phyloP scores from a whole-genome alignment of 495 filamentous ascomycete species.

The Hyaloscypha bicolor region DNA sequence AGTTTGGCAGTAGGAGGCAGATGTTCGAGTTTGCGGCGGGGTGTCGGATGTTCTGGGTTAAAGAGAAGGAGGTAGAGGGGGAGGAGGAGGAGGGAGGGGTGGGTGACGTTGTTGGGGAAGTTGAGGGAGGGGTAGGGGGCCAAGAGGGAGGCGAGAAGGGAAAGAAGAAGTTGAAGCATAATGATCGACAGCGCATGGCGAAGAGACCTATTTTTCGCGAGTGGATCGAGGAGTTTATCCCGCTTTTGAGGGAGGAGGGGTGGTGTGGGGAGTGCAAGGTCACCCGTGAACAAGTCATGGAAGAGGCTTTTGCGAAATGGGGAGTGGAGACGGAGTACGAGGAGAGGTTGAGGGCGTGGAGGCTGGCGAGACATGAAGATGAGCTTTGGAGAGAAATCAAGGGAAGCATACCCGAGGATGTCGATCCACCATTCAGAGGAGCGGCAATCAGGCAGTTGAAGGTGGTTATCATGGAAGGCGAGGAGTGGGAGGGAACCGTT shows the following conservation, averaged over 20 bases:
- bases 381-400: constrained; percentile 29
- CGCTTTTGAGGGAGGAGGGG: constrained; percentile 28
- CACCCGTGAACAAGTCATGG: constrained; percentile 26
- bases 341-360: constrained; percentile 25
- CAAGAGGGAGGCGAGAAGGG: constrained; percentile 36
- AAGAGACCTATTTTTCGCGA: constrained; percentile 48
- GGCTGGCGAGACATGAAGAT: constrained; percentile 23
- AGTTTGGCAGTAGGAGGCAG: constrained; percentile 52
- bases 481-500: constrained; percentile 35
- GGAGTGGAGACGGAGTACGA: constrained; percentile 36
- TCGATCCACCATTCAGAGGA: constrained; percentile 24
- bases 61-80: constrained; percentile 17
- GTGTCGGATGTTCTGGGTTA: constrained; percentile 56
- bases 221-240: constrained; percentile 60
- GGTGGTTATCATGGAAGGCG: constrained; percentile 33
- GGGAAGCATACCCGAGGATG: constrained; percentile 34
- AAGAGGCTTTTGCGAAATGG: constrained; percentile 29
- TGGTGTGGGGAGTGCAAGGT: background rate
- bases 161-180: constrained; percentile 48
- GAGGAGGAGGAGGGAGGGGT: constrained; percentile 20
- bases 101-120: constrained; percentile 23
- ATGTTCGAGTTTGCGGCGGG: constrained; percentile 56
- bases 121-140: constrained; percentile 26
- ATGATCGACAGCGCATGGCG: constrained; percentile 50
- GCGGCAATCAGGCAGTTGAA: constrained; percentile 31